Base-by-base conservation (phyloP, 352 stramenopile genomes). In the Globisporangium megalacanthum region DNA sequence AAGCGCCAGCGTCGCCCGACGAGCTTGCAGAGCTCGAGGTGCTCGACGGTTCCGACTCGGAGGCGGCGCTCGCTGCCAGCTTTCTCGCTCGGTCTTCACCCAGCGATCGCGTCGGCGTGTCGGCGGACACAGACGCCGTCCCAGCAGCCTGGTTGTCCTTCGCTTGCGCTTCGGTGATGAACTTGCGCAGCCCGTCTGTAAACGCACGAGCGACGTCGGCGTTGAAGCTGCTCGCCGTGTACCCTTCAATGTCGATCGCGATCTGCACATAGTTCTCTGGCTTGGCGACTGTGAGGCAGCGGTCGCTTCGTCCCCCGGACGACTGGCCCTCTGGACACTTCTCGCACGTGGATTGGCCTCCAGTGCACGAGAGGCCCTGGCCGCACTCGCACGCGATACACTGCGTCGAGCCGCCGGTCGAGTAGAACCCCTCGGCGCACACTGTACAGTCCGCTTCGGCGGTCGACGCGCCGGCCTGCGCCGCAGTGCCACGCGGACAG, bases 391-490 rank as follows among this genome's bases (percentile, higher is more conserved):
- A 83, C 15, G 64, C 56, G 46, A 78, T 70, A 36, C 73, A 83
- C 54, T 77, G 70, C 25, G 62, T 80, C 15, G 70, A 69, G 10
- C 70, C 73, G 13, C 73, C 73, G 0, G 73, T 77, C 19, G 73
- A 79, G 62, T 80, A 79, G 49, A 69, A 78, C 1, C 73, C 73
- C 35, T 78, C 73, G 19, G 65, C 61, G 29, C 73, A 83, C 19
- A 68, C 39, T 22, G 72, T 56, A 46, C 73, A 83, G 49, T 79
- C 63, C 5, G 59, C 60, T 13, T 42, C 52, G 1, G 39, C 46
- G 2, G 62, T 69, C 17, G 58, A 64, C 6, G 70, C 65, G 0
- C 73, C 73, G 0, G 69, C 41, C 9, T 70, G 70, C 0, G 73
- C 64, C 3, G 73, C 68, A 6, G 50, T 66, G 51, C 73, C 73